These are phyloP conservation scores for Cryphonectria carpinicola DNA, from an alignment of 2,329 filamentous ascomycete species.

Conservation along the genomic window DNA sequence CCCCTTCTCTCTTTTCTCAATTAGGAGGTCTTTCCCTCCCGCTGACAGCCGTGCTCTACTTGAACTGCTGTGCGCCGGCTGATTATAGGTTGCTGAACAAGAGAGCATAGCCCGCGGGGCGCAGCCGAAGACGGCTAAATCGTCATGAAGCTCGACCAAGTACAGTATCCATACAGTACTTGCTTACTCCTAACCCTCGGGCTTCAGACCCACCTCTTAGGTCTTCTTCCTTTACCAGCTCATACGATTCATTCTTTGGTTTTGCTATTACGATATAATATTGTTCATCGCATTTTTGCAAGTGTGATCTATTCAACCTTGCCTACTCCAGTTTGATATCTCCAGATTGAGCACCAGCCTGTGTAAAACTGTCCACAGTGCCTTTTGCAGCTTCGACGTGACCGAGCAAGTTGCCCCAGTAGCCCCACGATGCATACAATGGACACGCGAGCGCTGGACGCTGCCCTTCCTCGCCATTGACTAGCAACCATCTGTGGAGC, in stretches of 20 bases:
- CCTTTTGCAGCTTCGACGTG: neutral
- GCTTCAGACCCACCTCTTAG: neutral
- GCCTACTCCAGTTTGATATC: neutral
- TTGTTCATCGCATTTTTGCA: neutral
- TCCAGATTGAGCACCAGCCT: neutral
- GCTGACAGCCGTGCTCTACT: neutral
- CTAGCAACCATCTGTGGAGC: neutral
- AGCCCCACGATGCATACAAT: neutral
- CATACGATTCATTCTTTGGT: neutral
- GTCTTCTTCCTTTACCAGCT: neutral
- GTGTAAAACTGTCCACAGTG: neutral
- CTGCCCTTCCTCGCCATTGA: neutral
- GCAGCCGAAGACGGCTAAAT: conserved; percentile 4
- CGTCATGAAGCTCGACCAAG: neutral
- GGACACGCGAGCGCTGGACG: neutral
- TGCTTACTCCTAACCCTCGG: neutral
- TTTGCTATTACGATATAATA: neutral
- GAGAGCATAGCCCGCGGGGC: neutral
- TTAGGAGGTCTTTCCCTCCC: neutral
- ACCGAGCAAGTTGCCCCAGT: neutral
- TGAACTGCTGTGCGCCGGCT: neutral
- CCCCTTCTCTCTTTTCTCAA: neutral
- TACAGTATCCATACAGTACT: too few relatives aligned
- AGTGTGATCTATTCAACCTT: neutral
- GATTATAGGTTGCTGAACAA: neutral